A percentile compares a stretch with the other conserved stretches of the same genome.
Conservation (phyloP, 106 monocot genomes). For the Phalaenopsis equestris region DNA sequence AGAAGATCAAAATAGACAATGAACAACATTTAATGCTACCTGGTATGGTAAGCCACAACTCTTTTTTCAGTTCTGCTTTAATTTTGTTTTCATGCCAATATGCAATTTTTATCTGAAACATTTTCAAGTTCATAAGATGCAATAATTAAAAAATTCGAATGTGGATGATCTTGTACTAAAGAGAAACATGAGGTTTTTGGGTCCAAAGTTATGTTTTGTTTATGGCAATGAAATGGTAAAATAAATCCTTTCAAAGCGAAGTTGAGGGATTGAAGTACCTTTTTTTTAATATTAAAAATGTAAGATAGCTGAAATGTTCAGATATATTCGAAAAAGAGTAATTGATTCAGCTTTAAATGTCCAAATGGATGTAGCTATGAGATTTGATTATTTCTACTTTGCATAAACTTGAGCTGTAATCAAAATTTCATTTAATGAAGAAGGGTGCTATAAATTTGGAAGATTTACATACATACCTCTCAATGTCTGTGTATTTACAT, state of each 20-base stretch:
- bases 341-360: no score
- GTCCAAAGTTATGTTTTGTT: neutral
- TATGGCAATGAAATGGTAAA: neutral
- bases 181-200: neutral
- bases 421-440: no score
- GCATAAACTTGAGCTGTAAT: no score
- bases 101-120: neutral
- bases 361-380: no score
- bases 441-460: no score
- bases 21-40: neutral
- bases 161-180: neutral
- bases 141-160: neutral
- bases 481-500: no score
- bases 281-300: no score
- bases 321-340: no score
- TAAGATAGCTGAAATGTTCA: no score
- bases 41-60: neutral
- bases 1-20: slow-evolving; percentile 21
- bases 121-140: slow-evolving; percentile 1
- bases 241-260: neutral
- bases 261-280: no score
- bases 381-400: no score
- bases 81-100: neutral
- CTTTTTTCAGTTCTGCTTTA: neutral
- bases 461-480: no score